Evolutionary conservation across 441 rosid species (phyloP).

Genomic region (Bruguiera hainesii): DNA sequence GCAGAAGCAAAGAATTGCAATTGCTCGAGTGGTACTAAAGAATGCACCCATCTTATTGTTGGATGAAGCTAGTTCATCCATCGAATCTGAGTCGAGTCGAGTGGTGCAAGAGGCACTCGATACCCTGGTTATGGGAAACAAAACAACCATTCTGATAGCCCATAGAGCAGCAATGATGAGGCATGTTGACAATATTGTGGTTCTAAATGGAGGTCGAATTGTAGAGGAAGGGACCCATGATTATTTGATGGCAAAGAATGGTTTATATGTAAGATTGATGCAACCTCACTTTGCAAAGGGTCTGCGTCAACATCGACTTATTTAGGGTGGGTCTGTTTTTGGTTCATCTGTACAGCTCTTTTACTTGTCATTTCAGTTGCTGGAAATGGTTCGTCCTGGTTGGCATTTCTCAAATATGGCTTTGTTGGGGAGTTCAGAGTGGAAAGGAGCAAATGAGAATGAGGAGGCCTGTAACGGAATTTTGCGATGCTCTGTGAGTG

Average conservation of each 20-base stretch:
- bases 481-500: slow-evolving; percentile 8
- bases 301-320: slow-evolving; percentile 79
- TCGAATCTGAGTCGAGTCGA: slow-evolving; percentile 94
- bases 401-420: slow-evolving; percentile 3
- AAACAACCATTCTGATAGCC: slow-evolving; percentile 89
- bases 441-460: slow-evolving; percentile 8
- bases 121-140: slow-evolving; percentile 92
- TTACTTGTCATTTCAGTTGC: slow-evolving; percentile 18
- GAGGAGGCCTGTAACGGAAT: slow-evolving; percentile 25
- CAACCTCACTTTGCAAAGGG: slow-evolving; percentile 97
- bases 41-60: slow-evolving; percentile 87
- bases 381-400: slow-evolving; percentile 16
- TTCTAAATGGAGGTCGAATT: slow-evolving; percentile 88
- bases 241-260: slow-evolving; percentile 75
- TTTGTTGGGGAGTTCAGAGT: slow-evolving; percentile 12
- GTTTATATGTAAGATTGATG: slow-evolving; percentile 89
- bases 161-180: slow-evolving; percentile 97
- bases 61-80: slow-evolving; percentile 93
- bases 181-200: slow-evolving; percentile 93
- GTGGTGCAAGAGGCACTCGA: slow-evolving; percentile 98
- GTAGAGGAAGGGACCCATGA: slow-evolving; percentile 96
- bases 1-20: slow-evolving; percentile 95
- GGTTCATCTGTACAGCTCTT: slow-evolving; percentile 30
- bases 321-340: slow-evolving; percentile 36
- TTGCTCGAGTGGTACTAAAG: slow-evolving; percentile 90